Percentiles rank a stretch among this genome's conserved stretches.
These are phyloP conservation scores for Sporothrix sp. DNA, from an alignment of 2,329 filamentous ascomycete species.

Conservation along the genomic window DNA sequence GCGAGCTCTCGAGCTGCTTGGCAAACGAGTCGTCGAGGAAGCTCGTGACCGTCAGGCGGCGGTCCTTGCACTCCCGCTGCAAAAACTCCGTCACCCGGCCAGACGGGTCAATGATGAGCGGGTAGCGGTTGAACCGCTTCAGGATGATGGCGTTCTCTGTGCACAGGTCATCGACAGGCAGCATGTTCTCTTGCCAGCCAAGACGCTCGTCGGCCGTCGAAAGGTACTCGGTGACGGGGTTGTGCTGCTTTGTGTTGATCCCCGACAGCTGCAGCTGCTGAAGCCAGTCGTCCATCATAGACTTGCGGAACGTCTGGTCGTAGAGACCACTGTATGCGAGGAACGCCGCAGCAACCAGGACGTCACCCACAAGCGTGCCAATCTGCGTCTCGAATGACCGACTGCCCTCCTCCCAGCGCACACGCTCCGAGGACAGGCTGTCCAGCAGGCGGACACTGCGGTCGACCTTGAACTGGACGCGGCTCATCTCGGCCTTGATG, in stretches of 20 bases:
- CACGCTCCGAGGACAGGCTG: slow-evolving; percentile 86
- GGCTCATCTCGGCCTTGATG: slow-evolving; percentile 93
- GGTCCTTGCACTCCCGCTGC: slow-evolving; percentile 76
- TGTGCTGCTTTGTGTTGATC: slow-evolving; percentile 84
- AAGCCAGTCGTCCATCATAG: slow-evolving; percentile 96
- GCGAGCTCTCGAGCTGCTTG: slow-evolving; percentile 91
- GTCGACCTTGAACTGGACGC: slow-evolving; percentile 96
- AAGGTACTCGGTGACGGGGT: slow-evolving; percentile 90
- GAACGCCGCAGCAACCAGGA: slow-evolving; percentile 93
- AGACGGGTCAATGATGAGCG: slow-evolving; percentile 95
- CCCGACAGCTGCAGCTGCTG: slow-evolving; percentile 90
- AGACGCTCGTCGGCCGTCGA: slow-evolving; percentile 93
- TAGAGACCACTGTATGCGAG: slow-evolving; percentile 94
- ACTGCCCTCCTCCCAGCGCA: slow-evolving; percentile 93
- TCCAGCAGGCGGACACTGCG: slow-evolving; percentile 89
- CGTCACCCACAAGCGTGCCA: slow-evolving; percentile 89
- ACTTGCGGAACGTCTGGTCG: slow-evolving; percentile 95
- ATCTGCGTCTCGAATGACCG: slow-evolving; percentile 98
- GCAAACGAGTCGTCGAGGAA: slow-evolving; percentile 97
- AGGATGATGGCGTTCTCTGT: slow-evolving; percentile 97
- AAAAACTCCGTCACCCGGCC: slow-evolving; percentile 91
- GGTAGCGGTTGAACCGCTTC: slow-evolving; percentile 96
- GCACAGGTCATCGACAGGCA: slow-evolving; percentile 94
- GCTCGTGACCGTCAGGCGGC: slow-evolving; percentile 89
- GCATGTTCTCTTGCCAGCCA: slow-evolving; percentile 84